Conservation (phyloP, 805 yeast species). For the Saccharomycopsis fibuligera region DNA sequence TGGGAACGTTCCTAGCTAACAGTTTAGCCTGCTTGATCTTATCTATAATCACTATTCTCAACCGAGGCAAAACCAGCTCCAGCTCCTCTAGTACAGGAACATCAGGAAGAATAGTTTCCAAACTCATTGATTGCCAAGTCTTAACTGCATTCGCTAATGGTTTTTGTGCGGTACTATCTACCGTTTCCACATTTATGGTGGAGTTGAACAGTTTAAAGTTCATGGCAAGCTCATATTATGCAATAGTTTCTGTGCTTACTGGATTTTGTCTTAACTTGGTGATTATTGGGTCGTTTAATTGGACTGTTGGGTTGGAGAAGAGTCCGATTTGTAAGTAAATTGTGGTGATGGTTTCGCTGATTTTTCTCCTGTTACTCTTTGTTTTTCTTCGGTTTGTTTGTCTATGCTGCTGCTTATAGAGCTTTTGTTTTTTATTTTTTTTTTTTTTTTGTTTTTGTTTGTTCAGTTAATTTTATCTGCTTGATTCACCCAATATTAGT, state of each 20-base stretch:
- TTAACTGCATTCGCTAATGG: slow-evolving; percentile 55
- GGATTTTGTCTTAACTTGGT: slow-evolving; percentile 48
- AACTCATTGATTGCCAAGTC: slow-evolving; percentile 41
- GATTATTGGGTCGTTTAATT: slow-evolving; percentile 65
- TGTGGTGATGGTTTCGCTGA: too few species aligned
- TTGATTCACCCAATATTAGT: too few species aligned
- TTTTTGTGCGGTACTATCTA: slow-evolving; percentile 63
- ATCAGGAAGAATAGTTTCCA: slow-evolving; percentile 23
- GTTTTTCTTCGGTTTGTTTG: too few species aligned
- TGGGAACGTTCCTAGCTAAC: slow-evolving; percentile 48
- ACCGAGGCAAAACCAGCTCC: slow-evolving; percentile 35
- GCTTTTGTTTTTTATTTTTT: not conserved
- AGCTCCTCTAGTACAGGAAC: slow-evolving; percentile 11
- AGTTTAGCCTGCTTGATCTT: slow-evolving; percentile 39
- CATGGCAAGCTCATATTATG: slow-evolving; percentile 44
- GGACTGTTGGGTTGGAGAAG: slow-evolving; percentile 38
- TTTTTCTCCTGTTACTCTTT: too few species aligned
- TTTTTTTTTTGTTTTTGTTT: too few species aligned
- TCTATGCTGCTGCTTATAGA: not conserved
- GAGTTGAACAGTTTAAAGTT: slow-evolving; percentile 46
- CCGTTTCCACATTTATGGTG: slow-evolving; percentile 71
- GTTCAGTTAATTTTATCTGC: too few species aligned
- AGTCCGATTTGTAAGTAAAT: slow-evolving; percentile 5
- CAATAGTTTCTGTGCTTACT: slow-evolving; percentile 36
- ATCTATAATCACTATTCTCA: slow-evolving; percentile 37